Evolutionary conservation across 2,329 filamentous ascomycete species (phyloP).

Genomic region (Exophiala mesophila): DNA sequence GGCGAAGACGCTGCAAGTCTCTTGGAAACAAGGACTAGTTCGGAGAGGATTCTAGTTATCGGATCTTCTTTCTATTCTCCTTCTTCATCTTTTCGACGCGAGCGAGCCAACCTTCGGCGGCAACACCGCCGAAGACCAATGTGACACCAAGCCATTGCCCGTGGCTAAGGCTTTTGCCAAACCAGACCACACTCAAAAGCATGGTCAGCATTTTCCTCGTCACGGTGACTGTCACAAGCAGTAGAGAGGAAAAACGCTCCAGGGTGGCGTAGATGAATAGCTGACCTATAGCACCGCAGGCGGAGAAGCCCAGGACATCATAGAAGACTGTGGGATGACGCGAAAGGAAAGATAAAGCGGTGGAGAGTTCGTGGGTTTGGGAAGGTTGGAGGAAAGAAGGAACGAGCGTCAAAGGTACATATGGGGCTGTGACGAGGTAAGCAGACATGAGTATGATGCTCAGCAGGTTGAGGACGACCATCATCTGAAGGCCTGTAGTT

Average conservation of each 20-base stretch:
- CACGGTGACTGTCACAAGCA: slow-evolving; percentile 93
- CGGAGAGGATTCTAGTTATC: too few species aligned
- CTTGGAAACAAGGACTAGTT: too few species aligned
- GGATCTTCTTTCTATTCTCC: slow-evolving; percentile 55
- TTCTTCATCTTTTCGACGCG: slow-evolving; percentile 79
- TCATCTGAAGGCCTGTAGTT: slow-evolving; percentile 95
- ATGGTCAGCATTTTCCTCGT: slow-evolving; percentile 99
- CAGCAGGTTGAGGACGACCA: slow-evolving; percentile 95
- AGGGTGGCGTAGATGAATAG: slow-evolving; percentile 98
- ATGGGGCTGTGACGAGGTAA: slow-evolving; percentile 76
- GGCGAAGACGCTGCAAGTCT: too few species aligned
- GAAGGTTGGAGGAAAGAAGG: slow-evolving; percentile 55
- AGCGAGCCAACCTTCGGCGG: slow-evolving; percentile 78
- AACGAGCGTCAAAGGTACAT: slow-evolving; percentile 66
- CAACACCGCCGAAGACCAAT: slow-evolving; percentile 92
- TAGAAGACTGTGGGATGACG: slow-evolving; percentile 75
- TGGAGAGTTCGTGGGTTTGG: slow-evolving; percentile 68
- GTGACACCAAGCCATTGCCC: slow-evolving; percentile 94
- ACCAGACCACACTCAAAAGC: slow-evolving; percentile 91
- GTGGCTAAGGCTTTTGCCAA: slow-evolving; percentile 77
- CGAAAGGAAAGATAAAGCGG: slow-evolving; percentile 75
- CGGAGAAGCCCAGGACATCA: slow-evolving; percentile 84
- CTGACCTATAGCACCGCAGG: slow-evolving; percentile 87
- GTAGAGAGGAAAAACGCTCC: slow-evolving; percentile 81
- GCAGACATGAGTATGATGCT: slow-evolving; percentile 68